Base-by-base conservation (phyloP, 2,329 filamentous ascomycete species). In the Niveomyces coronatus region DNA sequence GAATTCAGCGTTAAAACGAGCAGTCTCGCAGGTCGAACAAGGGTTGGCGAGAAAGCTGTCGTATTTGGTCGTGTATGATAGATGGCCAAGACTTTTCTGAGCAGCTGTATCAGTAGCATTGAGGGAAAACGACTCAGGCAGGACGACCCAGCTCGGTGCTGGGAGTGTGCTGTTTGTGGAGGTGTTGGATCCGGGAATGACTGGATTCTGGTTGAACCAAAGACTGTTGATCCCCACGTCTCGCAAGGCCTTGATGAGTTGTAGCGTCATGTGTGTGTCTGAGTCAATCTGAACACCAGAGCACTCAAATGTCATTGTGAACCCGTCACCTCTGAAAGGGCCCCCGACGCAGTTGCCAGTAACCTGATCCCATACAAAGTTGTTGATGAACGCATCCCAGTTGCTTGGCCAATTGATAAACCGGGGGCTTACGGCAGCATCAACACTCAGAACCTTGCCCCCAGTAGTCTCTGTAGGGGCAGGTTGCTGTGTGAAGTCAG, bases 371-470 rank as follows among this genome's bases (percentile, higher is more conserved):
- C 60, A 62, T n/a, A 58, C 46, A 37, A 62, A 62, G 24, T 57
- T 58, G 41, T 58, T 56, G 43, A 62, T 61, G 40, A 62, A 62
- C 0, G 54, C 46, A 37, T 58, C 51, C 60, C 57, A 62, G 9
- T 54, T 58, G 31, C 49, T 56, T 33, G 56, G 54, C 58, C 60
- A 62, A 44, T 60, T 62, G 47, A 62, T 51, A 44, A 61, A 62
- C 5, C 60, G 55, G 28, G 60, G 60, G 37, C 54, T 62, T 28
- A 61, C 49, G 2, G 50, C 48, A 9, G 56, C 50, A 18, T 51
- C 52, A 9, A 62, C 45, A 26, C 51, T 52, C 5, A 62, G 48
- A 26, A 48, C 46, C 2, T 58, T 58, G 15, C 47, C 39, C 7
- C 49, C 47, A 7, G 60, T 52, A 18, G 46, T 35, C 18, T 32